A percentile compares a stretch with the other conserved stretches of the same genome.
phyloP scores from a whole-genome alignment of 805 yeast genomes.

The Candida oleophila region DNA sequence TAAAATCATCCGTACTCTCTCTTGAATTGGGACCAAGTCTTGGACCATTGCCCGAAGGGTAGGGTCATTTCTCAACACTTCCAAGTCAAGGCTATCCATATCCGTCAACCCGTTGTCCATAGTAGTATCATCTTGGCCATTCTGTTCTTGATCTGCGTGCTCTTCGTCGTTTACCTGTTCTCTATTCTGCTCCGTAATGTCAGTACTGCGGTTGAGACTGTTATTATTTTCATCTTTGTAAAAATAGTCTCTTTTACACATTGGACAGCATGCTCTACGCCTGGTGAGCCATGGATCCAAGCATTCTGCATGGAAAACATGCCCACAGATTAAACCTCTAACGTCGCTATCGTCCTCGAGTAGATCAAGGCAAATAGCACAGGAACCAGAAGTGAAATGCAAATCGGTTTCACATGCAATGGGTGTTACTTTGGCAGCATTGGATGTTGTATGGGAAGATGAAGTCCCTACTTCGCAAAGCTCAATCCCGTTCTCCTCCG shows the following conservation, averaged over 20 bases:
- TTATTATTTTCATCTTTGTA: slow-evolving; percentile 22
- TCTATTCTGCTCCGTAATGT: slow-evolving; percentile 7
- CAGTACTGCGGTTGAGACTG: neutral
- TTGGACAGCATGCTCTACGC: slow-evolving; percentile 79
- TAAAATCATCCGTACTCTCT: slow-evolving; percentile 41
- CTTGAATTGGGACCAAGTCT: slow-evolving; percentile 40
- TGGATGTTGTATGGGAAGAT: neutral
- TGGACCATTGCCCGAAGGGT: slow-evolving; percentile 35
- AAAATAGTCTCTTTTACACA: slow-evolving; percentile 72
- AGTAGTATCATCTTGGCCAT: slow-evolving; percentile 2
- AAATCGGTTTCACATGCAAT: slow-evolving; percentile 16
- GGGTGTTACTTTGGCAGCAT: neutral
- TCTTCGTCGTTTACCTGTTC: slow-evolving; percentile 6
- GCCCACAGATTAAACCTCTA: slow-evolving; percentile 78
- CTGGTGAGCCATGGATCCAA: slow-evolving; percentile 79
- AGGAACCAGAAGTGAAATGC: slow-evolving; percentile 65
- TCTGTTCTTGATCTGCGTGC: slow-evolving; percentile 4
- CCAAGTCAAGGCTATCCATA: slow-evolving; percentile 21
- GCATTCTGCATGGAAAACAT: slow-evolving; percentile 77
- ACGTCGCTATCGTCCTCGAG: slow-evolving; percentile 63
- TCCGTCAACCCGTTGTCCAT: slow-evolving; percentile 16
- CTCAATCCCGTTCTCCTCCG: neutral
- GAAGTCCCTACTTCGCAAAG: slow-evolving; percentile 1
- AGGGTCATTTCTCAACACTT: slow-evolving; percentile 36
- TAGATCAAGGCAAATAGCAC: slow-evolving; percentile 76